Base-by-base conservation (phyloP, 805 yeast genomes). In the Sporopachydermia lactativora region DNA sequence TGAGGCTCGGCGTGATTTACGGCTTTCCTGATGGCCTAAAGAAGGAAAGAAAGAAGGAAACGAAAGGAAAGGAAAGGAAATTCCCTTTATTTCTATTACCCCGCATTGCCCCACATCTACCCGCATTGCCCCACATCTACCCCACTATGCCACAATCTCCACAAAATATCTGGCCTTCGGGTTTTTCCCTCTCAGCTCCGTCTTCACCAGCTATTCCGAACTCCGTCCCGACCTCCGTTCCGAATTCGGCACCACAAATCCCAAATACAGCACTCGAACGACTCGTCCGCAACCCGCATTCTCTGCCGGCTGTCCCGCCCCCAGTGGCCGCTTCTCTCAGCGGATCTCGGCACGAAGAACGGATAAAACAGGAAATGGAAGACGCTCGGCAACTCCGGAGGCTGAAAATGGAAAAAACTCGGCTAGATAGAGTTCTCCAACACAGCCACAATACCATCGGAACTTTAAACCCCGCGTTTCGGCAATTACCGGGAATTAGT, bases 221-320 rank as follows among this genome's bases (percentile, higher is more conserved):
- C 13, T n/a, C 31, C 8, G n/a, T n/a, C 31, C n/a, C 31, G 8
- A 8, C n/a, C 31, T 24, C 31, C 8, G 31, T 8, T 8, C n/a
- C 31, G n/a, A 8, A 8, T 8, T n/a, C 31, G 31, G n/a, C 8
- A 24, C n/a, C 31, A 8, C 31, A 42, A 8, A 50, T 50, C 15
- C 54, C 54, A 6, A 37, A 40, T 3, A 43, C 50, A 8, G 54
- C 53, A 5, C 49, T 50, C 19, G 52, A 49, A 39, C 41, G 54
- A 15, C 44, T 50, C 17, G 37, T 50, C 17, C 40, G 54, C 5
- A 47, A 50, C 37, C 54, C 54, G 3, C 54, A 50, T 40, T 28
- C 42, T 14, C 40, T 50, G 13, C 54, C 54, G 2, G 35, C 46
- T 4, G 41, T 50, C 17, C 54, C 54, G 2, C 18, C 40, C 8